Conservation (phyloP, 306 rosid species). For the Lablab purpureus region DNA sequence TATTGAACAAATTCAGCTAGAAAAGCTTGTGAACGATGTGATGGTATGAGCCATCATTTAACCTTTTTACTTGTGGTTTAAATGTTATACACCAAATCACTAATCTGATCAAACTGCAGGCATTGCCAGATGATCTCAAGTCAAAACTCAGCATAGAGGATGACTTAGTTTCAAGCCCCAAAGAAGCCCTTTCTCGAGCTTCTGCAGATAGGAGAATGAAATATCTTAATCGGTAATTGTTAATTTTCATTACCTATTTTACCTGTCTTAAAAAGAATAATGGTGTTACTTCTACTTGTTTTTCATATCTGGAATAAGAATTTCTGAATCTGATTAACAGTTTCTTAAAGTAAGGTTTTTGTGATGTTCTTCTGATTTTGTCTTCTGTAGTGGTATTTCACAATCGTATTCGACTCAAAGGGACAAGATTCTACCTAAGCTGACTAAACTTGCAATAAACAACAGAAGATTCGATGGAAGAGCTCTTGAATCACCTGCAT, state of each 20-base stretch:
- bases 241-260: constrained; percentile 33
- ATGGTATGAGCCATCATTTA: constrained; percentile 66
- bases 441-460: constrained; percentile 85
- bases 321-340: constrained; percentile 35
- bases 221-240: constrained; percentile 75
- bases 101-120: constrained; percentile 69
- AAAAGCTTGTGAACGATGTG: constrained; percentile 96
- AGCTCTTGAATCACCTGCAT: constrained; percentile 78
- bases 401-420: constrained; percentile 79
- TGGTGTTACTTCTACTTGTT: constrained; percentile 27
- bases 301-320: constrained; percentile 25
- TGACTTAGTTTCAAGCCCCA: constrained; percentile 85
- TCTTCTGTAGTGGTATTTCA: constrained; percentile 66
- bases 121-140: constrained; percentile 94
- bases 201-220: constrained; percentile 93
- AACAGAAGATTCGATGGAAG: constrained; percentile 74
- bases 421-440: constrained; percentile 73
- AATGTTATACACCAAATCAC: constrained; percentile 12
- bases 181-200: constrained; percentile 97
- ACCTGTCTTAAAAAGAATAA: constrained; percentile 22
- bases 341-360: constrained; percentile 18
- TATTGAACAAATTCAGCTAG: constrained; percentile 98
- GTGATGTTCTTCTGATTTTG: constrained; percentile 44
- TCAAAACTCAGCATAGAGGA: constrained; percentile 90
- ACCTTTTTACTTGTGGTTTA: constrained; percentile 40